Base-by-base conservation (phyloP, 805 yeast species). In the Sungouiella thailandica region DNA sequence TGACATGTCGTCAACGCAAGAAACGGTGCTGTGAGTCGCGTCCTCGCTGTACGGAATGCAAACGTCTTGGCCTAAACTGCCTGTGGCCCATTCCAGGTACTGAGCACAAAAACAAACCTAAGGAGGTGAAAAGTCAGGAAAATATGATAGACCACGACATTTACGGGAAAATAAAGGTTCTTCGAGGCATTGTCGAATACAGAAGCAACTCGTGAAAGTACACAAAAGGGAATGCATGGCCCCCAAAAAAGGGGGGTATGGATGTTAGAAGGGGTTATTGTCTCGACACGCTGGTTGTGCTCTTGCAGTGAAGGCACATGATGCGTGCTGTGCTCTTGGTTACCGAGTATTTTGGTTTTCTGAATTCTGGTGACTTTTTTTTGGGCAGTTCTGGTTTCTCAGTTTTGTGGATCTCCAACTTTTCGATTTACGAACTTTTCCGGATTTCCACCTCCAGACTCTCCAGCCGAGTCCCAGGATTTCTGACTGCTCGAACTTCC, bases 1-100 rank as follows among this genome's bases (percentile, higher is more conserved):
- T 81, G 27, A 82, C 94, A 1, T 84, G 95, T 46, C 71, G 93
- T 28, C 75, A 73, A 39, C 59, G 95, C 17, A 84, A 84, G 65
- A 84, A 83, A 52, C 68, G 88, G 35, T 84, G 94, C 44, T 82
- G 85, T 49, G 93, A 84, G 51, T 61, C 68, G 1, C 69, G 69
- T 35, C 94, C 94, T 4, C 55, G 54, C 17, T 84, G 95, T 49
- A 52, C 63, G 1, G 88, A 83, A 46, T 84, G 94, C 55, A 43
- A 57, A n/a, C 60, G 93, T 33, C 63, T 84, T 17, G 66, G 76
- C 9, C 62, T 83, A 31, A 71, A 66, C 34, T 84, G 95, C 51
- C 62, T 68, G 17, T 84, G 90, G 83, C 93, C 94, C 13, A 56
- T 54, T 12, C 85, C 88, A 0, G 90, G 89, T 6, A 66, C 71